Base-by-base conservation (phyloP, 805 yeast species). In the Cyberlindnera xishuangbannaensis region DNA sequence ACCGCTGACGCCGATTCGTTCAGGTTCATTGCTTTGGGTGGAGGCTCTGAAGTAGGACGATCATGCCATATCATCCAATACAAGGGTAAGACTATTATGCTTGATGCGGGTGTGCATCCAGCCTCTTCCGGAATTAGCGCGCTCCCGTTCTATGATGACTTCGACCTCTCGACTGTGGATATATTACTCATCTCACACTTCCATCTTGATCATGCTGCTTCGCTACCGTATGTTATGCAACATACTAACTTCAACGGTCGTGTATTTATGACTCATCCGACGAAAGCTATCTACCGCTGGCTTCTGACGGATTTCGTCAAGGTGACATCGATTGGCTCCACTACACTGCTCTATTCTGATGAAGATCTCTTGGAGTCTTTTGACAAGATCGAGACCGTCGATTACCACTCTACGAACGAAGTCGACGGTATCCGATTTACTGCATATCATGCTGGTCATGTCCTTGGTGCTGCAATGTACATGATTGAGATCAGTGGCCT, bases 371-470 rank as follows among this genome's bases (percentile, higher is more conserved):
- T 78, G 51, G 80, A 78, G 33, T 84, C 96, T 1, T 86, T 90
- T 50, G 96, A 87, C 50, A 66, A 74, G 43, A 92, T 92, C 30
- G 97, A 92, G 57, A 85, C 97, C 1, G 76, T 92, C 16, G 98
- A 92, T 57, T 92, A 82, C 58, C 97, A 92, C 58, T 85, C 97
- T 5, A 92, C 98, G 0, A 73, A 86, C 44, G 97, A 92, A 48
- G 83, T 88, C 22, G 94, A 84, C 39, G 98, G 98, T 33, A 80
- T 92, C 36, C 70, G 92, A 52, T 90, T 92, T 64, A 92, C 98
- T 1, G 98, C 98, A 1, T 92, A 82, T 58, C 99, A 90, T 62
- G 99, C 99, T 7, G 99, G 99, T n/a, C 99, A 92, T 68, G 99
- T 92, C 10, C 65, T 92, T 27, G 99, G 99, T 35, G 97, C 98